Base-by-base conservation (phyloP, 2,329 filamentous ascomycete species). In the Volutella citrinella region DNA sequence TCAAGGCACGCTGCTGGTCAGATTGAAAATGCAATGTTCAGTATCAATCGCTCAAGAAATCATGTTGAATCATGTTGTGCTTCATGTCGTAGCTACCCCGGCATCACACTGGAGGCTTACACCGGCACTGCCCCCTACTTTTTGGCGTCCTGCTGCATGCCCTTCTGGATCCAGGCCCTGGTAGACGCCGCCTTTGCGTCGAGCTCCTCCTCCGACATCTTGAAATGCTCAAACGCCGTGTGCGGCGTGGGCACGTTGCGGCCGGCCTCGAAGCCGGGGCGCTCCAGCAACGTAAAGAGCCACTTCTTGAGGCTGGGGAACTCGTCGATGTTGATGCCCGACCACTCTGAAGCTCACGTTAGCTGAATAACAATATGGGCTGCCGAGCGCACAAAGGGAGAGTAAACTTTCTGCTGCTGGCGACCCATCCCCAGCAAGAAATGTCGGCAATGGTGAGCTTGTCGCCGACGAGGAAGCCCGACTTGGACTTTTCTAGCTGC, bases 301-400 rank as follows among this genome's bases (percentile, higher is more conserved):
- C 89, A 95, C 22, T 78, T 78, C 54, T 87, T 79, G 42, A 95
- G 58, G 30, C 76, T 59, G 4, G 87, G 87, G 62, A 91, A 94
- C 40, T 89, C 80, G 2, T 80, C 68, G 34, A 91, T 78, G 31
- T 88, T 76, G 26, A 69, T 30, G 21, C 64, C 65, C 4, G 61
- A 46, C 64, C 65, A 69, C 27, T 56, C 61, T 63, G 34, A 20
- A 19, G 7, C 17, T 36, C 40, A 11, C 25, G 12, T 43, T 16
- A 36, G 38, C 10, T 13, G n/a, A 13, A 8, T 13, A 10, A 5
- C 8, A 19, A 7, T 8, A 15, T 10, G 16, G 11, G 16, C 4
- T 6, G 11, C 1, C 6, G 14, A 15, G n/a, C 12, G 13, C 14
- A n/a, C n/a, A n/a, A 14, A 23, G 20, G 18, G 12, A 14, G 17